phyloP scores from a whole-genome alignment of 257 asterid species.

The Lavandula angustifolia region DNA sequence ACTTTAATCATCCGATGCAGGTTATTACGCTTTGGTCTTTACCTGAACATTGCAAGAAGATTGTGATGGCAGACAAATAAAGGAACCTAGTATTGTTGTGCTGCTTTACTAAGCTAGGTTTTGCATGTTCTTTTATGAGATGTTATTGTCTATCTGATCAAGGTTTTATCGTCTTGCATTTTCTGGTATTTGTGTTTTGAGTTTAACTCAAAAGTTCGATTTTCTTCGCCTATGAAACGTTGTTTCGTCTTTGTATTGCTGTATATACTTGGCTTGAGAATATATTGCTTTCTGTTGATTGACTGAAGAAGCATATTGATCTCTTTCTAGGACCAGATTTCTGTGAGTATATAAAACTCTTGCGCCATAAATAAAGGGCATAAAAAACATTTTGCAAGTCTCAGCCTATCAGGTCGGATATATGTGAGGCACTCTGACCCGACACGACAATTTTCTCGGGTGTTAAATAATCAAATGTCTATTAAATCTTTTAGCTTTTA shows the following conservation, averaged over 20 bases:
- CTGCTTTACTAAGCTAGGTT: not conserved
- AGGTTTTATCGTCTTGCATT: conserved; percentile 24
- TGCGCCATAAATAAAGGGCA: too few relatives aligned
- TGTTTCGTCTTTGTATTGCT: conserved; percentile 26
- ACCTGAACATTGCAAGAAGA: conserved; percentile 37
- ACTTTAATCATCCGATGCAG: conserved; percentile 34
- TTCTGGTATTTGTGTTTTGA: conserved; percentile 31
- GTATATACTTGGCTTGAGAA: conserved; percentile 36
- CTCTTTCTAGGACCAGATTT: too few relatives aligned
- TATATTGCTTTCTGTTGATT: conserved; percentile 16
- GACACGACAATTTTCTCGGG: too few relatives aligned
- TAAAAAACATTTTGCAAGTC: too few relatives aligned
- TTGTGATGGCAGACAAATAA: conserved; percentile 9
- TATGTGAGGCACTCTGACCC: too few relatives aligned
- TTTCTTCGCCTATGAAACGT: conserved; percentile 13
- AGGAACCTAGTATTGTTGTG: conserved; percentile 25
- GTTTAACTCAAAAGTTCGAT: conserved; percentile 18
- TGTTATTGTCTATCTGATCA: conserved; percentile 18
- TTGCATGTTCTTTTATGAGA: too few relatives aligned
- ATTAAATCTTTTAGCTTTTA: too few relatives aligned
- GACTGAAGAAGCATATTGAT: too few relatives aligned
- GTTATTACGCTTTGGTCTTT: conserved; percentile 44
- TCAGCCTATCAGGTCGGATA: too few relatives aligned
- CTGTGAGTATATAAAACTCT: too few relatives aligned
- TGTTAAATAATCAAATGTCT: too few relatives aligned